These are phyloP conservation scores for Epithele typhae DNA, from an alignment of 768 basidiomycete genomes.

Conservation along the genomic window DNA sequence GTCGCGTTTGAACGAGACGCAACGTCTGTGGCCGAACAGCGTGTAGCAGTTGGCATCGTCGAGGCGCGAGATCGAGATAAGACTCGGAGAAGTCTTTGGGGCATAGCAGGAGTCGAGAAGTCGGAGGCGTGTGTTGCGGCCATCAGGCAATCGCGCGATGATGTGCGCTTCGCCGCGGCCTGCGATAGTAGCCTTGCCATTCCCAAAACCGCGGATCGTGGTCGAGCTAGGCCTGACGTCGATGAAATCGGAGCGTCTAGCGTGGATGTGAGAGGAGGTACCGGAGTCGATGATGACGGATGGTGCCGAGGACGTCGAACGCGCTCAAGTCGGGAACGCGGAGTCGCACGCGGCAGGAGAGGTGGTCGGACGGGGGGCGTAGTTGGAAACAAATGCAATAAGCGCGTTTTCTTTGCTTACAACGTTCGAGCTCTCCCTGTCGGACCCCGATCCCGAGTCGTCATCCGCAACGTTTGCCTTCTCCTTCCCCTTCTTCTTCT, in stretches of 20 bases:
- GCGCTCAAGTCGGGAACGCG: too few species aligned
- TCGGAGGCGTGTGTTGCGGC: not conserved
- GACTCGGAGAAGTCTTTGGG: slow-evolving; percentile 4
- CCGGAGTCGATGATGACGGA: slow-evolving; percentile 4
- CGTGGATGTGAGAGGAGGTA: slow-evolving; percentile 3
- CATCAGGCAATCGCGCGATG: not conserved
- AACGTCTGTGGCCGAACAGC: slow-evolving; percentile 4
- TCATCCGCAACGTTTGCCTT: not conserved
- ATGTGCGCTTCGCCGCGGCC: slow-evolving; percentile 5
- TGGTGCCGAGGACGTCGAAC: too few species aligned
- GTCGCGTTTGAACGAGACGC: slow-evolving; percentile 1
- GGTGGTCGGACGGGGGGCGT: too few species aligned
- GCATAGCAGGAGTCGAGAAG: slow-evolving; percentile 3
- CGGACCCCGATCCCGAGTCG: not conserved
- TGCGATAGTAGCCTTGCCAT: not conserved
- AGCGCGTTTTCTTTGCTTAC: not conserved
- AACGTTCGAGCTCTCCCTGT: not conserved
- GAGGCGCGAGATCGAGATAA: slow-evolving; percentile 6
- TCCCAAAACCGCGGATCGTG: slow-evolving; percentile 2
- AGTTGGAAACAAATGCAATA: not conserved
- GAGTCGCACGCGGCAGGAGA: too few species aligned
- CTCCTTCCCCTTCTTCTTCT: not conserved
- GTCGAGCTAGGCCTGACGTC: not conserved
- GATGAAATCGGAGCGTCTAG: not conserved
- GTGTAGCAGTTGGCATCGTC: slow-evolving; percentile 6